A percentile compares a stretch with the other conserved stretches of the same genome.
Conservation (phyloP, 2,329 filamentous ascomycete genomes). For the Bertia moriformis region DNA sequence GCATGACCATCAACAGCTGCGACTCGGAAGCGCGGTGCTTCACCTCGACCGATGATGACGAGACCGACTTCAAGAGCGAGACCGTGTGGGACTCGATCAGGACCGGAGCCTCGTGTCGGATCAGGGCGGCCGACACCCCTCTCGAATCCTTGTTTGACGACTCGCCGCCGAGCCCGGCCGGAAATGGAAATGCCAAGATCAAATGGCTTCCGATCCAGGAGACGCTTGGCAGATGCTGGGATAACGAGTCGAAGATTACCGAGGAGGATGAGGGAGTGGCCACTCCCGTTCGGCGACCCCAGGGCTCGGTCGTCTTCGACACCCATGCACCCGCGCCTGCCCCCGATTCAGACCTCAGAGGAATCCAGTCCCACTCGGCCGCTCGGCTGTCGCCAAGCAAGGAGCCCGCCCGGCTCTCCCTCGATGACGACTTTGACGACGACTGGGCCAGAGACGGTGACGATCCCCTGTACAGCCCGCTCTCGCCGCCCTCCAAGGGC, state of each 20-base stretch:
- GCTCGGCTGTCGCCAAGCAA: constrained; percentile 7
- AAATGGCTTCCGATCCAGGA: constrained; percentile 45
- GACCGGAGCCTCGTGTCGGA: constrained; percentile 53
- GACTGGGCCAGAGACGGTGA: constrained; percentile 45
- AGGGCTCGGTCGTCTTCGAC: constrained; percentile 17
- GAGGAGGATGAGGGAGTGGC: constrained; percentile 44
- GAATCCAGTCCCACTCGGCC: constrained; percentile 10
- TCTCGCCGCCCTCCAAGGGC: constrained; percentile 35
- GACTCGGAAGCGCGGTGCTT: constrained; percentile 53
- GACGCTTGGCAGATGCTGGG: constrained; percentile 37
- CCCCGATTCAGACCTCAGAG: constrained; percentile 14
- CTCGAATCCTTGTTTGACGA: constrained; percentile 73
- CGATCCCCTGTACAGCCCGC: constrained; percentile 34
- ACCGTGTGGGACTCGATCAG: constrained; percentile 65
- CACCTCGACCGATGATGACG: constrained; percentile 59
- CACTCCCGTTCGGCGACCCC: constrained; percentile 36
- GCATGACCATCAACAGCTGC: constrained; percentile 54
- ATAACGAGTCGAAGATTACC: constrained; percentile 36
- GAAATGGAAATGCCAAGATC: constrained; percentile 30
- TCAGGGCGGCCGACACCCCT: constrained; percentile 53
- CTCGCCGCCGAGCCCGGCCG: constrained; percentile 46
- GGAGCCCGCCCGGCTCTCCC: constrained; percentile 33
- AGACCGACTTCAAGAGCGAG: constrained; percentile 66
- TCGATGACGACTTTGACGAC: constrained; percentile 49
- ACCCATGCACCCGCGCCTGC: constrained; percentile 10